Base-by-base conservation (phyloP, 148 eudicot genomes). In the Rhododendron williamsianum region DNA sequence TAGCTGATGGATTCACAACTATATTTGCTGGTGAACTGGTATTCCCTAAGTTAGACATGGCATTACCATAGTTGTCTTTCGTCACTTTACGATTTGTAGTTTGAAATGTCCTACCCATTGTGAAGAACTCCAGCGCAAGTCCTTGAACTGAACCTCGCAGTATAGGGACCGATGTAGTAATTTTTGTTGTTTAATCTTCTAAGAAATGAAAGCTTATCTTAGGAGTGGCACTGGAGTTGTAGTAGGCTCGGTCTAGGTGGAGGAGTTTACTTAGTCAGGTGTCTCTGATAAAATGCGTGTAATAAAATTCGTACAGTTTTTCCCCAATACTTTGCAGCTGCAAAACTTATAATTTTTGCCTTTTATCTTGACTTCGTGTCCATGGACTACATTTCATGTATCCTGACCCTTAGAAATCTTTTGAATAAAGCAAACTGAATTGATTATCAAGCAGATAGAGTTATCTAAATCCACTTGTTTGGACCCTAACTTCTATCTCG, bases 11-110 rank as follows among this genome's bases (percentile, higher is more conserved):
- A 85, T 92, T 94, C 78, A 86, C 92, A 87, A 95, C 98, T 84
- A 90, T 93, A 60, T 92, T 94, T 84, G 90, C 95, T 51, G 99
- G 99, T 84, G 99, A 96, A 92, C 92, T 96, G 96, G 99, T 96
- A 94, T 80, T 9, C 41, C 81, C 49, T 18, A 80, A 45, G 76
- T 25, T 46, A 72, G 2, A 65, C 65, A 65, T 82, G 81, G 15
- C 19, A 33, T 71, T 30, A 33, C 7, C 41, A 71, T 71, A 30
- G 36, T 71, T 30, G 38, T 25, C 23, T 19, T 19, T 77, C 7
- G 23, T 56, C 9, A 3, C 54, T 33, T 54, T 33, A 76, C 10
- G 10, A 1, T 38, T 76, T 21, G 25, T 76, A 69, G 76, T 27
- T 52, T 76, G 19, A 84, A 9, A 81, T 60, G 69, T 54, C 81